phyloP scores from a whole-genome alignment of 148 eudicot genomes.

The Chenopodium quinoa region DNA sequence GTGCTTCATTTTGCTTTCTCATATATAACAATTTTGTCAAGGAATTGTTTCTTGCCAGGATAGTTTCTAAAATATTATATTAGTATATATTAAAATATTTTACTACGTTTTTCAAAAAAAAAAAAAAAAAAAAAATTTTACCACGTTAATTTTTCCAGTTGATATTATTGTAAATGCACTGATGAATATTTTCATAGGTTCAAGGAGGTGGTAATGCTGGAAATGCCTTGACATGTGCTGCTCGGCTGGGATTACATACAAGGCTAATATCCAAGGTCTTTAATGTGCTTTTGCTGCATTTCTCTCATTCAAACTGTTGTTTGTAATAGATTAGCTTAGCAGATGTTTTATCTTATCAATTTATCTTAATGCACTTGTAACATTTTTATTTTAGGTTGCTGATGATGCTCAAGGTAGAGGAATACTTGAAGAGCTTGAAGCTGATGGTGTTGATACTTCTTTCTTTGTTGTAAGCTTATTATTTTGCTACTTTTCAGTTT shows the following conservation, averaged over 20 bases:
- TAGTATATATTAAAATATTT: background rate
- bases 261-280: conserved; percentile 75
- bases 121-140: no score
- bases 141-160: background rate
- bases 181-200: conserved; percentile 37
- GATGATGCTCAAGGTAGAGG: conserved; percentile 91
- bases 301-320: background rate
- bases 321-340: background rate
- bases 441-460: conserved; percentile 86
- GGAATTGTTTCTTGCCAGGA: background rate
- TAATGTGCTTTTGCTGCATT: conserved; percentile 1
- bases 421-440: conserved; percentile 73
- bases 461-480: conserved; percentile 61
- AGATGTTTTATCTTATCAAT: background rate
- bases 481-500: background rate
- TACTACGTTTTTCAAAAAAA: background rate
- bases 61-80: no score
- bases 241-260: conserved; percentile 60
- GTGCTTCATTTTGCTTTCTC: background rate
- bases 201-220: conserved; percentile 90
- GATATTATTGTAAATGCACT: background rate
- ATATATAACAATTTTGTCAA: background rate
- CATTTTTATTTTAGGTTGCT: conserved; percentile 56
- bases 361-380: conserved; percentile 12
- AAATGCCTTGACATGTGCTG: conserved; percentile 84